Evolutionary conservation across 805 yeast species (phyloP).

Genomic region (Wickerhamomyces silvicola): DNA sequence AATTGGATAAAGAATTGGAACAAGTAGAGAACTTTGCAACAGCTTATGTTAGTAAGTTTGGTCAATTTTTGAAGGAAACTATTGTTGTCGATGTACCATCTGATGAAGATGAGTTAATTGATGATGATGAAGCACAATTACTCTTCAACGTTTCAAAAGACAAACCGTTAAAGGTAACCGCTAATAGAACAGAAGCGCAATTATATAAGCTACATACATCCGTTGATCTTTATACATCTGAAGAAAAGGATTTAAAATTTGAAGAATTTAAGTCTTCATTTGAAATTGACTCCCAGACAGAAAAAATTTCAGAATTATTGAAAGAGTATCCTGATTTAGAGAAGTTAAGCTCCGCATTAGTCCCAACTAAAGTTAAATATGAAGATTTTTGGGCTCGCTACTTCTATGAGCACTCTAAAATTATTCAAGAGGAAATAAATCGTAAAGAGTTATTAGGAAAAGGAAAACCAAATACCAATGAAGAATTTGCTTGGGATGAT

Average conservation of each 20-base stretch:
- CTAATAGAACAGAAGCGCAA: constrained; percentile 60
- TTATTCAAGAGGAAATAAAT: constrained; percentile 55
- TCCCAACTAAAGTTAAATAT: constrained; percentile 57
- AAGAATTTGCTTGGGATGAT: constrained; percentile 11
- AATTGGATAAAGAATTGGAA: constrained; percentile 69
- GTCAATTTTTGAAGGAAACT: constrained; percentile 45
- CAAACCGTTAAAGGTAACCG: constrained; percentile 26
- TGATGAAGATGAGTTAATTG: constrained; percentile 17
- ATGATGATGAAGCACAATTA: constrained; percentile 29
- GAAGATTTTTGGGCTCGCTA: constrained; percentile 72
- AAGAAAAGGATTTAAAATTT: constrained; percentile 26
- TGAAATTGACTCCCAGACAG: constrained; percentile 40
- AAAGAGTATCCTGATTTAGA: constrained; percentile 44
- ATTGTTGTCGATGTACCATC: constrained; percentile 24
- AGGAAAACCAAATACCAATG: neutral
- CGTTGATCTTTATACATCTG: constrained; percentile 22
- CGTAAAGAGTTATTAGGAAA: constrained; percentile 45
- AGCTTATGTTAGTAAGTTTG: constrained; percentile 47
- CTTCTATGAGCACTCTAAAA: constrained; percentile 49
- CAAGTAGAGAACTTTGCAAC: constrained; percentile 66
- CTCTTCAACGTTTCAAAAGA: constrained; percentile 39
- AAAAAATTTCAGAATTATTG: constrained; percentile 43
- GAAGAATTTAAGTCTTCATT: constrained; percentile 32
- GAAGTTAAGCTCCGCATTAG: constrained; percentile 52
- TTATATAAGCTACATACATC: constrained; percentile 48